Evolutionary conservation across 2,329 filamentous ascomycete species (phyloP).

Genomic region (Talaromyces sp.): DNA sequence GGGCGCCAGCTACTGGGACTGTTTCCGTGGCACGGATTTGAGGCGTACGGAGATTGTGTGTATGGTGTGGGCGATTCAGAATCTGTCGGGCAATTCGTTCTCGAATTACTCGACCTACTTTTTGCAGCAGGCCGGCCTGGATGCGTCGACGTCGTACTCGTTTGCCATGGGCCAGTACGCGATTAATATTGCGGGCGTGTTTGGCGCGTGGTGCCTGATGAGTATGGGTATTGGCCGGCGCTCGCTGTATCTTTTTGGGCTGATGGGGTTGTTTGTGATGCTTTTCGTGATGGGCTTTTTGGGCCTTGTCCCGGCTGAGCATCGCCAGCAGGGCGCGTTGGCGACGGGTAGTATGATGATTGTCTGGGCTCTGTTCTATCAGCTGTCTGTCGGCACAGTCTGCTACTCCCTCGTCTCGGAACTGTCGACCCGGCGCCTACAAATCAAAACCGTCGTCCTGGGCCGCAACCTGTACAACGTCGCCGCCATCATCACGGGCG

Average conservation of each 20-base stretch:
- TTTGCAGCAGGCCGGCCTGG: slow-evolving; percentile 51
- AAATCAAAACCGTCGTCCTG: slow-evolving; percentile 88
- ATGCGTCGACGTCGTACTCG: slow-evolving; percentile 46
- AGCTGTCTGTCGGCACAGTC: slow-evolving; percentile 81
- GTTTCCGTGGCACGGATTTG: slow-evolving; percentile 73
- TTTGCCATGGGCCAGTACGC: slow-evolving; percentile 57
- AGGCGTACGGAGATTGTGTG: slow-evolving; percentile 71
- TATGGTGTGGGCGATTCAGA: slow-evolving; percentile 62
- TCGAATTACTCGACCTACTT: slow-evolving; percentile 62
- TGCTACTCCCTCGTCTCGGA: slow-evolving; percentile 86
- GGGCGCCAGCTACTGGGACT: slow-evolving; percentile 73
- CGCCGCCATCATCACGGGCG: slow-evolving; percentile 72
- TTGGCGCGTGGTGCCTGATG: slow-evolving; percentile 79
- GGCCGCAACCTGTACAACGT: slow-evolving; percentile 78
- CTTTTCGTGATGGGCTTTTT: slow-evolving; percentile 80
- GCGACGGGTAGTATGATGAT: slow-evolving; percentile 85
- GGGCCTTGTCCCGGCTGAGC: slow-evolving; percentile 61
- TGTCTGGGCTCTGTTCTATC: slow-evolving; percentile 75
- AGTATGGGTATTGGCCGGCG: slow-evolving; percentile 68
- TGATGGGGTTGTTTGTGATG: slow-evolving; percentile 69
- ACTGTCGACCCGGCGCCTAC: slow-evolving; percentile 72
- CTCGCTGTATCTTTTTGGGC: slow-evolving; percentile 68
- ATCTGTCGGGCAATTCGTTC: slow-evolving; percentile 59
- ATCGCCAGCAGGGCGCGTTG: slow-evolving; percentile 59
- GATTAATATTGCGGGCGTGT: slow-evolving; percentile 73